phyloP scores from a whole-genome alignment of 1,139 yeast genomes.

The Saccharomyces hybrid region DNA sequence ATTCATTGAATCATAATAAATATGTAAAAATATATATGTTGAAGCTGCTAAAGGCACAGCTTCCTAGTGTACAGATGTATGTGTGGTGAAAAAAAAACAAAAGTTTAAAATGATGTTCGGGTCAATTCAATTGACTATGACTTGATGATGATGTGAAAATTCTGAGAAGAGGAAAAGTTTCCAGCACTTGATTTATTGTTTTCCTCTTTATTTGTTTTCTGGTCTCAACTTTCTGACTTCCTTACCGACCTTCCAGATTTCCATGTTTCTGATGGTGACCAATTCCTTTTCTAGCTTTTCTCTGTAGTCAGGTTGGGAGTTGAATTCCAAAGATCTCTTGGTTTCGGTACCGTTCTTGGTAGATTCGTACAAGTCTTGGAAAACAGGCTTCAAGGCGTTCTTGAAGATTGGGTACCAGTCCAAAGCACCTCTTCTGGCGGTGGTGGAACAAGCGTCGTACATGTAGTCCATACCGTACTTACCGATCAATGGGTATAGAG shows the following conservation, averaged over 20 bases:
- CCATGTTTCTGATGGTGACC: conserved; percentile 88
- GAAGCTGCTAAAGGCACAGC: neutral
- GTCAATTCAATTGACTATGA: conserved; percentile 25
- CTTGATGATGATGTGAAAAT: neutral
- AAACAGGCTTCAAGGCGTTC: conserved; percentile 97
- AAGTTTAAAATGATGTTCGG: neutral
- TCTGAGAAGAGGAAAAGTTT: conserved; percentile 4
- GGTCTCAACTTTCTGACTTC: conserved; percentile 99
- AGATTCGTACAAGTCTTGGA: conserved; percentile 89
- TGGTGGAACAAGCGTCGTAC: conserved; percentile 99
- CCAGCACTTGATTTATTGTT: conserved; percentile 6
- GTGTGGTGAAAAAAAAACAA: neutral
- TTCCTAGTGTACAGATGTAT: neutral
- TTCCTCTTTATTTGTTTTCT: conserved; percentile 68
- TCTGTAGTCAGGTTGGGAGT: conserved; percentile 97
- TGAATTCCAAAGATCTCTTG: conserved; percentile 94
- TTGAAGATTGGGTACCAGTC: conserved; percentile 99
- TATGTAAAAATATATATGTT: neutral
- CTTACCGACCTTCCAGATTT: conserved; percentile 99
- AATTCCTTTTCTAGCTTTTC: conserved; percentile 91
- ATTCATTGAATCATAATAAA: neutral
- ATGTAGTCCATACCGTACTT: conserved; percentile 99
- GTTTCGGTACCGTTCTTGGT: conserved; percentile 96
- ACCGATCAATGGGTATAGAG: conserved; percentile 96
- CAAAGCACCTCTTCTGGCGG: conserved; percentile 99